Evolutionary conservation across 305 asterid genomes (phyloP), one percentile per base, ranked within the genome.

Genomic region (Rubia peregrina): DNA sequence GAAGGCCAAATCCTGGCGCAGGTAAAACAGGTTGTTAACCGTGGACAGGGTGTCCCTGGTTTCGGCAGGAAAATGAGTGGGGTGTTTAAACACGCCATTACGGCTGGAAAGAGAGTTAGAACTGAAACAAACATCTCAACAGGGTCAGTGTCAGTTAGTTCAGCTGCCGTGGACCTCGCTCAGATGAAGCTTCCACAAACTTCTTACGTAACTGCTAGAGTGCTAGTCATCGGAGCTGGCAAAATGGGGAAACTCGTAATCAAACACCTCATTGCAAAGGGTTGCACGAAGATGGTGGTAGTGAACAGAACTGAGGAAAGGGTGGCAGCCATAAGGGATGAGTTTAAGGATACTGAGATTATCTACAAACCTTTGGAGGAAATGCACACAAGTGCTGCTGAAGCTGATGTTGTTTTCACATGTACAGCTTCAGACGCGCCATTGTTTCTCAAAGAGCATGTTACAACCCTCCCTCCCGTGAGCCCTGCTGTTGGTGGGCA

Each of bases 151-250:
- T 93, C 98, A 11, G 96, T 93, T 73, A 90, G 98, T 76, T 90
- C 98, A 38, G 98, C 98, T 53, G 91, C 98, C 22, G 98, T 93
- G 59, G 97, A 93, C 82, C 97, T 93, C 71, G 94, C 97, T 44
- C 72, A 83, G 73, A 74, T 82, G 88, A 93, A 93, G 71, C 92
- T 90, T 88, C 92, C 94, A 17, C 84, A 79, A 59, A 26, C 59
- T 74, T 85, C 87, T 30, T 89, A 70, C 74, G 83, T 80, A 65
- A 72, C 82, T 0, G 84, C 82, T 5, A 81, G 83, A 77, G 89
- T 90, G 82, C 76, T 91, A 74, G 93, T 92, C 59, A 82, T 92
- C 48, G 98, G 98, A 71, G 97, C 98, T 63, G 97, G 98, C 61
- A 90, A 90, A 77, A 93, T 93, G 97, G 98, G 98, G 56, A 87